These are phyloP conservation scores for Ceraceosorus guamensis DNA, from an alignment of 1,284 basidiomycete genomes.

Conservation along the genomic window DNA sequence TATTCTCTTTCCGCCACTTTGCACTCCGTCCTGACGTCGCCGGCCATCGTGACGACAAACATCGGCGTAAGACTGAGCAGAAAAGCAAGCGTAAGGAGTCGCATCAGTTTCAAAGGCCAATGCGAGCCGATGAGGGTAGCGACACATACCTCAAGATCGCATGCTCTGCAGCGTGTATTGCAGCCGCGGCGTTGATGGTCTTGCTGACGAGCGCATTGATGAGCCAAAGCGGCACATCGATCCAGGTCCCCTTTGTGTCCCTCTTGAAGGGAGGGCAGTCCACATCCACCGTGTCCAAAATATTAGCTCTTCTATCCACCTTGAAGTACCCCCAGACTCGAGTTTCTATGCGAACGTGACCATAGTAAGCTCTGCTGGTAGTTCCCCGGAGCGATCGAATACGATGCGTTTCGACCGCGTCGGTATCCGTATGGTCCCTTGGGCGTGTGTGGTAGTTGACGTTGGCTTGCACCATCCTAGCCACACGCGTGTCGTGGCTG, in stretches of 20 bases:
- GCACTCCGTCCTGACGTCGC: slow-evolving; percentile 76
- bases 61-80: slow-evolving; percentile 55
- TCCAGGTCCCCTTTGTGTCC: slow-evolving; percentile 72
- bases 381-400: slow-evolving; percentile 64
- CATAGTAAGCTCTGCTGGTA: slow-evolving; percentile 62
- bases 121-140: not conserved
- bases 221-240: slow-evolving; percentile 65
- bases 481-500: slow-evolving; percentile 69
- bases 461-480: slow-evolving; percentile 63
- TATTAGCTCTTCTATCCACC: slow-evolving; percentile 50
- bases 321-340: slow-evolving; percentile 61
- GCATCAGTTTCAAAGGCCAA: not conserved
- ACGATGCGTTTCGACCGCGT: slow-evolving; percentile 69
- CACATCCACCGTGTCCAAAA: slow-evolving; percentile 72
- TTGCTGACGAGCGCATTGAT: slow-evolving; percentile 56
- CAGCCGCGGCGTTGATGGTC: slow-evolving; percentile 63
- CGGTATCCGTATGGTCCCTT: slow-evolving; percentile 59
- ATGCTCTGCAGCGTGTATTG: slow-evolving; percentile 77
- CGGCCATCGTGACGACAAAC: slow-evolving; percentile 59
- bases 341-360: slow-evolving; percentile 62
- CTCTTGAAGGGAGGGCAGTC: slow-evolving; percentile 72
- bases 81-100: not conserved
- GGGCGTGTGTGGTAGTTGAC: slow-evolving; percentile 75
- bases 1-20: slow-evolving; percentile 70
- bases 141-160: slow-evolving; percentile 56